A percentile compares a stretch with the other conserved stretches of the same genome.
Evolutionary conservation across 1,284 basidiomycete genomes (phyloP).

Genomic region (Irpex rosettiformis): DNA sequence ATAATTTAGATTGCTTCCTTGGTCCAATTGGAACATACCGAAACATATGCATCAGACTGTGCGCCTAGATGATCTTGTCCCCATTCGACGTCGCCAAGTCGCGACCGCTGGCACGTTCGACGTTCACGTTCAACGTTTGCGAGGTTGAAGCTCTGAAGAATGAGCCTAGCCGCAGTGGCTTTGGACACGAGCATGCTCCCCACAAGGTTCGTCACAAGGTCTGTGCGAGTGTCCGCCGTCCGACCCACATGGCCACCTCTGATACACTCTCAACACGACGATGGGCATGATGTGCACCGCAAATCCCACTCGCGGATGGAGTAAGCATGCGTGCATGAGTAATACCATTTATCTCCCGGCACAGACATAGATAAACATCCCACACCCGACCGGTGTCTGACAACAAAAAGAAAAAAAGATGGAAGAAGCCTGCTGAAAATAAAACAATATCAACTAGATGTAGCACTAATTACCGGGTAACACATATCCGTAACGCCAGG

Average conservation of each 20-base stretch:
- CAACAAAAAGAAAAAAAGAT: background rate
- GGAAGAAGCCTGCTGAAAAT: background rate
- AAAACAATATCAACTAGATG: background rate
- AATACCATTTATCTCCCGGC: too few relatives aligned
- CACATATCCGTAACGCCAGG: background rate
- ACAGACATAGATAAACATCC: too few relatives aligned
- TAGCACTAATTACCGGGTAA: constrained; percentile 2
- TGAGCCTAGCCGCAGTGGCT: too few relatives aligned
- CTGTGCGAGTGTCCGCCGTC: background rate
- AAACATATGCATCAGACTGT: background rate
- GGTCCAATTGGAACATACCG: too few relatives aligned
- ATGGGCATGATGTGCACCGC: background rate
- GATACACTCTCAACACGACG: background rate
- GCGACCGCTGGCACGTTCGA: background rate
- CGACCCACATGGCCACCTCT: background rate
- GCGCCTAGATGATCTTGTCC: background rate
- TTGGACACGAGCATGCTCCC: too few relatives aligned
- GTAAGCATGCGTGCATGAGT: background rate
- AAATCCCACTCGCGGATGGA: background rate
- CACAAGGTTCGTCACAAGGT: too few relatives aligned
- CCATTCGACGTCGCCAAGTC: too few relatives aligned
- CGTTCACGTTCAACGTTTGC: too few relatives aligned
- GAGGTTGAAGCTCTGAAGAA: too few relatives aligned
- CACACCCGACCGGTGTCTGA: too few relatives aligned
- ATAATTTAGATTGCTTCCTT: too few relatives aligned